Evolutionary conservation across 495 filamentous ascomycete species (phyloP).

Genomic region (Trichodelitschia bisporula): DNA sequence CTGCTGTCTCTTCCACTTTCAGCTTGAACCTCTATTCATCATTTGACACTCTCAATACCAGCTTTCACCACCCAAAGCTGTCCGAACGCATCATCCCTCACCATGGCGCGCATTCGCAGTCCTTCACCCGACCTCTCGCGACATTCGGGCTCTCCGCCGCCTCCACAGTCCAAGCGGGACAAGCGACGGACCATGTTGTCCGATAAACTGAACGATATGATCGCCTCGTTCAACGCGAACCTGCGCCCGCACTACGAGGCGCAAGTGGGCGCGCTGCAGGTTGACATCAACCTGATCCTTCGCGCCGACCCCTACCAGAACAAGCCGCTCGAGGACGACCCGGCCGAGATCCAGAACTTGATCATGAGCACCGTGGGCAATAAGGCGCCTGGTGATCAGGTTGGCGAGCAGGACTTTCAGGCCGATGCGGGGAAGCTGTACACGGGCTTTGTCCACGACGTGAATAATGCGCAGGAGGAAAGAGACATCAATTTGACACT

Average conservation of each 20-base stretch:
- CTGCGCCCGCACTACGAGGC: slow-evolving; percentile 67
- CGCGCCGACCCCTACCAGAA: slow-evolving; percentile 56
- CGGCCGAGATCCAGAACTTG: slow-evolving; percentile 39
- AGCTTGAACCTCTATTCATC: no score
- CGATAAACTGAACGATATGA: slow-evolving; percentile 49
- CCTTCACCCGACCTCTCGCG: slow-evolving; percentile 6
- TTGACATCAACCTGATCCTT: slow-evolving; percentile 69
- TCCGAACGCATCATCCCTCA: background rate
- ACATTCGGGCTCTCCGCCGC: no score
- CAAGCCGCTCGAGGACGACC: slow-evolving; percentile 43
- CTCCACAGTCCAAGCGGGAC: slow-evolving; percentile 51
- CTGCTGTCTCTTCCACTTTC: no score
- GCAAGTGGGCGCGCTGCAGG: slow-evolving; percentile 67
- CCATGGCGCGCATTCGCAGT: slow-evolving; percentile 9
- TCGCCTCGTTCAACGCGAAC: slow-evolving; percentile 50
- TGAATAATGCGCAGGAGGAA: slow-evolving; percentile 66
- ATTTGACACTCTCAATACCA: no score
- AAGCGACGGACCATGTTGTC: slow-evolving; percentile 57
- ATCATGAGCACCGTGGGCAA: slow-evolving; percentile 12
- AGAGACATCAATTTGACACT: slow-evolving; percentile 55
- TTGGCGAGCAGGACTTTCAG: slow-evolving; percentile 13
- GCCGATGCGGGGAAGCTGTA: slow-evolving; percentile 55
- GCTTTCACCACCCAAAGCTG: no score
- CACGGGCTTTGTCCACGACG: slow-evolving; percentile 50
- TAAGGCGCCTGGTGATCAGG: slow-evolving; percentile 7